Percentiles rank a stretch among this genome's conserved stretches.
phyloP scores from a whole-genome alignment of 1,284 basidiomycete species.

The Hymenochaete sp. region DNA sequence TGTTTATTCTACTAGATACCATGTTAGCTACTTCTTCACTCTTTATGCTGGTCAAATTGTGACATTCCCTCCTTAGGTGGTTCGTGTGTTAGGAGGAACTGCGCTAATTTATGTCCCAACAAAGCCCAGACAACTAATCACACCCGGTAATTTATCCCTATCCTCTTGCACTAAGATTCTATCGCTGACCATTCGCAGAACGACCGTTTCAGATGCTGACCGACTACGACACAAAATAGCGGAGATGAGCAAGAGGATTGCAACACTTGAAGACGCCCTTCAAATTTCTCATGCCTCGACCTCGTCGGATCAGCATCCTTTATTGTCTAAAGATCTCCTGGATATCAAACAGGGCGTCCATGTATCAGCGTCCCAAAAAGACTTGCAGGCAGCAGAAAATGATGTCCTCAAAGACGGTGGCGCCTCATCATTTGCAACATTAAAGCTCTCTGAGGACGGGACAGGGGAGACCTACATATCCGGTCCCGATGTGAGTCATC shows the following conservation, averaged over 20 bases:
- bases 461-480: slow-evolving; percentile 10
- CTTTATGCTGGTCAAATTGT: no score
- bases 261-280: slow-evolving; percentile 21
- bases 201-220: slow-evolving; percentile 19
- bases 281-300: slow-evolving; percentile 17
- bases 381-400: neutral
- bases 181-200: slow-evolving; percentile 4
- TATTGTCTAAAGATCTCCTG: slow-evolving; percentile 24
- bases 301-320: slow-evolving; percentile 20
- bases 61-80: no score
- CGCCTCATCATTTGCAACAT: slow-evolving; percentile 13
- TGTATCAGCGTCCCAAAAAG: neutral
- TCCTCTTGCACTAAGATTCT: neutral
- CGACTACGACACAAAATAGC: slow-evolving; percentile 19
- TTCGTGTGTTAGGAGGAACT: slow-evolving; percentile 15
- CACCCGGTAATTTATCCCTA: neutral
- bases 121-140: slow-evolving; percentile 2
- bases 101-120: slow-evolving; percentile 16
- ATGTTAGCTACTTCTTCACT: no score
- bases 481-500: slow-evolving; percentile 15
- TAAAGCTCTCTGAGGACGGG: slow-evolving; percentile 8
- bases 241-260: slow-evolving; percentile 20
- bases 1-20: slow-evolving; percentile 9
- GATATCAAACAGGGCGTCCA: slow-evolving; percentile 18
- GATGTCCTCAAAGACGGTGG: neutral